Base-by-base conservation (phyloP, 2,329 filamentous ascomycete genomes). In the Hymenotorrendiella dingleyae region DNA sequence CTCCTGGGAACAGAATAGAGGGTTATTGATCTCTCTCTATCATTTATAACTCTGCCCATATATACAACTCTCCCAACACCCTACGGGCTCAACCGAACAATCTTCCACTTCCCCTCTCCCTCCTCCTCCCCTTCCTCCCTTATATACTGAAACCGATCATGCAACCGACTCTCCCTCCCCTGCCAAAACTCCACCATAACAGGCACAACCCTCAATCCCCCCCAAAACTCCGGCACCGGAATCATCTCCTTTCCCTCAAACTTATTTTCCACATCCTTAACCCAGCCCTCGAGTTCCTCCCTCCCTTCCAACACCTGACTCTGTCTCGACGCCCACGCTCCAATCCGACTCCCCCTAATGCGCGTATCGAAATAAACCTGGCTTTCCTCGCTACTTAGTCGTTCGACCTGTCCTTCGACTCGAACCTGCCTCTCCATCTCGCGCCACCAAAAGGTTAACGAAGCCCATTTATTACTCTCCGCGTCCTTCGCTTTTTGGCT, bases 111-210 rank as follows among this genome's bases (percentile, higher is more conserved):
- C 3, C 64, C 67, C 42, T 66, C 65, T 53, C 60, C 62, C 10
- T 56, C 14, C 9, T 14, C 29, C 59, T 30, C 68, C 72, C 62
- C 76, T 80, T 43, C 59, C 32, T 68, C 72, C 62, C 76, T 80
- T 43, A 80, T 78, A 67, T 96, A 97, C 48, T 82, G 76, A 63
- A 98, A 97, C 19, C 93, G 83, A 71, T 98, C 93, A 67, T 98
- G 93, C 64, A 98, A 67, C 46, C 93, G 75, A 67, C 84, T 95
- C 61, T 87, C 77, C 56, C 93, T 77, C 3, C 93, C 93, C 71
- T 96, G 90, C 80, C 93, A 98, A 63, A 98, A 98, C 73, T 98
- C 93, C 36, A 98, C 75, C 55, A 80, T 78, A 59, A 89, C 84
- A 0, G 93, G 91, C 50, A 90, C 74, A 47, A 98, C 76, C 55